Evolutionary conservation across 768 basidiomycete genomes (phyloP).

Genomic region (Trametes meyenii): DNA sequence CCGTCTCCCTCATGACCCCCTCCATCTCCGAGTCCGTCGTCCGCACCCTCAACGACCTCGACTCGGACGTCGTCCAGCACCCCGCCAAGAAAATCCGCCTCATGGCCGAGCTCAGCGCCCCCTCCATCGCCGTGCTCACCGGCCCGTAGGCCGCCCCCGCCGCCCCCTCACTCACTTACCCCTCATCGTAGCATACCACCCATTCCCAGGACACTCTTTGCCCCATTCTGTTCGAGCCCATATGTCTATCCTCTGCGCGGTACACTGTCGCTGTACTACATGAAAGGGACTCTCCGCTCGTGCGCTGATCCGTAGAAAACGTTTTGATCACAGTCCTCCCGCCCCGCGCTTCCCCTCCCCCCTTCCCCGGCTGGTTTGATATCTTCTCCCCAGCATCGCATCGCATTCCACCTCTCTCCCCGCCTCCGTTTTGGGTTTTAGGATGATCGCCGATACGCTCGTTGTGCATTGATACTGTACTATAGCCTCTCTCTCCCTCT

Average conservation of each 20-base stretch:
- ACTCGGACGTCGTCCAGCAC: slow-evolving; percentile 62
- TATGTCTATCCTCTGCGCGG: slow-evolving; percentile 12
- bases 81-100: slow-evolving; percentile 76
- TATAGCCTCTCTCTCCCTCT: slow-evolving; percentile 19
- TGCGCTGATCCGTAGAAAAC: slow-evolving; percentile 15
- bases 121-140: slow-evolving; percentile 27
- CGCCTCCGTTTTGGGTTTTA: slow-evolving; percentile 20
- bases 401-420: not conserved
- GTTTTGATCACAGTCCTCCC: not conserved
- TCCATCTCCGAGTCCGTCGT: slow-evolving; percentile 24
- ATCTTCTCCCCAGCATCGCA: not conserved
- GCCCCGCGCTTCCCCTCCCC: not conserved
- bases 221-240: not conserved
- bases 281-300: slow-evolving; percentile 13
- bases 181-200: not conserved
- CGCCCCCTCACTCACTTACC: slow-evolving; percentile 8
- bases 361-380: not conserved
- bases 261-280: slow-evolving; percentile 19
- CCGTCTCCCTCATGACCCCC: slow-evolving; percentile 18
- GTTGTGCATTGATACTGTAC: slow-evolving; percentile 23
- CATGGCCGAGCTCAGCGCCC: slow-evolving; percentile 42
- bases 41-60: slow-evolving; percentile 32
- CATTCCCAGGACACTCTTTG: slow-evolving; percentile 3
- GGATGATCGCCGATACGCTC: slow-evolving; percentile 14
- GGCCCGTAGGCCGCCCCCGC: slow-evolving; percentile 4